Evolutionary conservation across 805 yeast species (phyloP), one percentile per base, ranked within the genome.

Genomic region (Wickerhamomyces subpelliculosus): DNA sequence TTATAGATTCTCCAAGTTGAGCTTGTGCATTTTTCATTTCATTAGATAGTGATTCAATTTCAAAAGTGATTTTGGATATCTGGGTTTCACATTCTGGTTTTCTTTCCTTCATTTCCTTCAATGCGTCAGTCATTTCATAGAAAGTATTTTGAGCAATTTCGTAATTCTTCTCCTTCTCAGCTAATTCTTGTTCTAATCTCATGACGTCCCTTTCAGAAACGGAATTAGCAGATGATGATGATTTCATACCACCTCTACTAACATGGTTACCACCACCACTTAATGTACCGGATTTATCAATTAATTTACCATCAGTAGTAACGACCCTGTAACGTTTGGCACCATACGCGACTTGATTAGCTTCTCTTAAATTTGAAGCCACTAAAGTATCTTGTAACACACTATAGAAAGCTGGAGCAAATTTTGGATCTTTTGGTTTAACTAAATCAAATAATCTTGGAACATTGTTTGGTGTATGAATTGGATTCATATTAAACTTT

Each of bases 201-300:
- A 64, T 59, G 2, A 85, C 70, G 34, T 79, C 85, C 14, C 70
- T 77, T 18, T 75, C 77, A 4, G 80, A 67, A 12, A 72, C 57
- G n/a, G 64, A 68, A 2, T 64, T 49, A 5, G 64, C 61, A 16
- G 73, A 67, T 1, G 52, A 43, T 0, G 57, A 47, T 1, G 60
- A 51, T 41, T 70, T 76, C 95, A 93, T 87, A 3, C 83, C 80
- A 6, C 97, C 98, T 36, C 72, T 72, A 14, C 73, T 70, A 8
- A 70, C 73, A 28, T 72, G 66, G 38, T 70, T 73, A 37, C 97
- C 98, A 62, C 99, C 99, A 51, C 99, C 99, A 34, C 95, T 78
- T 80, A 94, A 80, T 1, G 97, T 85, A 60, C 99, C 99, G 2
- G 95, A 84, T 13, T 81, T 78, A 51, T 89, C 97, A 40, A 93